These are phyloP conservation scores for Alternaria postmessia DNA, from an alignment of 2,329 filamentous ascomycete genomes.

Conservation along the genomic window DNA sequence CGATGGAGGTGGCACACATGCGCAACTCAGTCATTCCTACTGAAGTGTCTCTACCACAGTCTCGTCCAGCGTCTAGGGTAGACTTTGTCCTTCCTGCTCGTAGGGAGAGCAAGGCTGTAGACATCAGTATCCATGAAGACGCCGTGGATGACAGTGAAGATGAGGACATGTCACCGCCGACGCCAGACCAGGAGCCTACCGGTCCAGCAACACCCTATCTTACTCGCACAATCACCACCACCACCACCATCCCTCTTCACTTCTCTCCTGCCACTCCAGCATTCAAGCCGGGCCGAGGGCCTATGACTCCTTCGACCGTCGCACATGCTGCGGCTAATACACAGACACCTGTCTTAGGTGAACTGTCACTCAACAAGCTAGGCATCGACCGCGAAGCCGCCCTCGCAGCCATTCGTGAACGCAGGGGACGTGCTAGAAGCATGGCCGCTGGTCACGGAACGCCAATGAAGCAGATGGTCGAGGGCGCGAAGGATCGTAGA, in stretches of 20 bases:
- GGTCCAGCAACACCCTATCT: conserved; percentile 44
- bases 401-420: conserved; percentile 76
- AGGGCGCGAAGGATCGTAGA: conserved; percentile 56
- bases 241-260: conserved; percentile 58
- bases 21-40: conserved; percentile 27
- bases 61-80: conserved; percentile 15
- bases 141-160: conserved; percentile 43
- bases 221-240: conserved; percentile 57
- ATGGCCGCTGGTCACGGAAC: conserved; percentile 70
- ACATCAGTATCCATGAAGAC: conserved; percentile 45
- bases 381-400: conserved; percentile 71
- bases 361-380: conserved; percentile 45
- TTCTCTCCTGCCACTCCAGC: conserved; percentile 54
- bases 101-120: conserved; percentile 25
- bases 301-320: conserved; percentile 47
- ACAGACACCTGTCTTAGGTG: conserved; percentile 42
- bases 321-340: conserved; percentile 44
- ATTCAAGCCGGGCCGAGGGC: conserved; percentile 34
- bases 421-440: conserved; percentile 74
- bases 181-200: conserved; percentile 29
- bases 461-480: conserved; percentile 66
- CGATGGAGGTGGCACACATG: conserved; percentile 35
- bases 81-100: conserved; percentile 16
- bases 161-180: conserved; percentile 32
- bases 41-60: conserved; percentile 19